Evolutionary conservation across 305 asterid species (phyloP).

Genomic region (Fraxinus paxiana): DNA sequence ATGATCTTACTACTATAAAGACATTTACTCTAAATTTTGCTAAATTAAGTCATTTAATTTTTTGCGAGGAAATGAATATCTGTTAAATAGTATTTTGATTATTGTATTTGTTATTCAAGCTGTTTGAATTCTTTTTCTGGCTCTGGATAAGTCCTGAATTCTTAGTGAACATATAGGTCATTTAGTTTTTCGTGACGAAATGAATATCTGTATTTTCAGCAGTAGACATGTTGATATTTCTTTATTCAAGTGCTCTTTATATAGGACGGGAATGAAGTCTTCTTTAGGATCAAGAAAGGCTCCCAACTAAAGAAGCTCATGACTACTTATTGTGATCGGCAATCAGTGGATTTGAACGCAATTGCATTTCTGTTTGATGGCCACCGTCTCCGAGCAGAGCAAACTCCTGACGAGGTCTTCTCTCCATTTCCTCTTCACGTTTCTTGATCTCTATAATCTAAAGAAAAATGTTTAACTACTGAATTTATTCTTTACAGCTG

Average conservation of each 20-base stretch:
- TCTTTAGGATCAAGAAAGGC: neutral
- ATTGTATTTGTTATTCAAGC: neutral
- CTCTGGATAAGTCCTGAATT: neutral
- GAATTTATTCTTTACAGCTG: conserved; percentile 14
- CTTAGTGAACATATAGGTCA: neutral
- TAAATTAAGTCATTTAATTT: neutral
- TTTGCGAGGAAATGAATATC: neutral
- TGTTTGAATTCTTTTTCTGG: neutral
- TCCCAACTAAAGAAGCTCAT: neutral
- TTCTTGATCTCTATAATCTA: neutral
- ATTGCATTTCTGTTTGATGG: neutral
- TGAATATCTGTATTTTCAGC: neutral
- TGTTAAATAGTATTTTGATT: neutral
- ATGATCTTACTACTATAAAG: neutral
- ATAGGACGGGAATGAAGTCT: neutral
- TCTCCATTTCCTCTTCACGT: neutral
- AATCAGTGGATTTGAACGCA: neutral
- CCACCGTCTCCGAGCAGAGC: neutral
- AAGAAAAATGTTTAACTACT: neutral
- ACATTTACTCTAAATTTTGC: neutral
- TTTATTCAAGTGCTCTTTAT: neutral
- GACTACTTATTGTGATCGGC: neutral
- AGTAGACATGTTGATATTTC: neutral
- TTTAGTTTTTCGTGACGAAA: neutral
- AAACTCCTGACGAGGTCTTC: neutral